These are phyloP conservation scores for Rhodosporidiobolus odoratus DNA, from an alignment of 768 basidiomycete species.

Conservation along the genomic window DNA sequence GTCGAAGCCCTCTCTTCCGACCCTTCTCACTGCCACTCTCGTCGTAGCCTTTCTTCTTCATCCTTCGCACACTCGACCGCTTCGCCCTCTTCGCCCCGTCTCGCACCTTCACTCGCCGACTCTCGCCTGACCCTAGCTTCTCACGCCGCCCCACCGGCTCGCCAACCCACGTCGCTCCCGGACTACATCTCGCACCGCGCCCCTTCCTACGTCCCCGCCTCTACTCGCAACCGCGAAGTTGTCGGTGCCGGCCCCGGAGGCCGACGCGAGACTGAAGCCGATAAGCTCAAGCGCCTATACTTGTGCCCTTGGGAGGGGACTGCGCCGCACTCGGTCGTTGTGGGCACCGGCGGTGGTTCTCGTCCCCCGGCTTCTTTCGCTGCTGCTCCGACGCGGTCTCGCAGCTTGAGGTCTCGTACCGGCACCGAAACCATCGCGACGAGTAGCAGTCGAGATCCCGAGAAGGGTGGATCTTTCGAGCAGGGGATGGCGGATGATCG, in stretches of 20 bases:
- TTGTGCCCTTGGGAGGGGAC: conserved; percentile 26
- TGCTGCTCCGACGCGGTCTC: not conserved
- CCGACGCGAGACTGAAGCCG: conserved; percentile 1
- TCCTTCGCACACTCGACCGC: not conserved
- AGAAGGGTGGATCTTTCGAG: not conserved
- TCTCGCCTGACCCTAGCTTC: not conserved
- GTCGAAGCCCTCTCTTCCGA: not conserved
- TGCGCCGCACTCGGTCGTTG: not conserved
- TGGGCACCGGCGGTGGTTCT: not conserved
- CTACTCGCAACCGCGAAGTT: not conserved
- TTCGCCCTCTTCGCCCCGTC: not conserved
- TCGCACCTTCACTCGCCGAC: not conserved
- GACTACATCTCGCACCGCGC: not conserved
- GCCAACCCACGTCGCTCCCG: not conserved
- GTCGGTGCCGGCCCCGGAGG: not conserved
- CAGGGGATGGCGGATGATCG: too few relatives aligned
- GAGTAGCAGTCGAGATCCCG: not conserved
- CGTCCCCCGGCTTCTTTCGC: not conserved
- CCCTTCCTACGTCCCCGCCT: not conserved
- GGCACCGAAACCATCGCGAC: not conserved
- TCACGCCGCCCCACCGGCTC: conserved; percentile 1
- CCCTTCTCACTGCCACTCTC: not conserved
- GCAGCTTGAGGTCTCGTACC: too few relatives aligned
- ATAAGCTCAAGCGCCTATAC: conserved; percentile 17
- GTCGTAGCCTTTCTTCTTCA: not conserved